Evolutionary conservation across 2,329 filamentous ascomycete genomes (phyloP), one percentile per base, ranked within the genome.

Genomic region (Hypoxylon sp.): DNA sequence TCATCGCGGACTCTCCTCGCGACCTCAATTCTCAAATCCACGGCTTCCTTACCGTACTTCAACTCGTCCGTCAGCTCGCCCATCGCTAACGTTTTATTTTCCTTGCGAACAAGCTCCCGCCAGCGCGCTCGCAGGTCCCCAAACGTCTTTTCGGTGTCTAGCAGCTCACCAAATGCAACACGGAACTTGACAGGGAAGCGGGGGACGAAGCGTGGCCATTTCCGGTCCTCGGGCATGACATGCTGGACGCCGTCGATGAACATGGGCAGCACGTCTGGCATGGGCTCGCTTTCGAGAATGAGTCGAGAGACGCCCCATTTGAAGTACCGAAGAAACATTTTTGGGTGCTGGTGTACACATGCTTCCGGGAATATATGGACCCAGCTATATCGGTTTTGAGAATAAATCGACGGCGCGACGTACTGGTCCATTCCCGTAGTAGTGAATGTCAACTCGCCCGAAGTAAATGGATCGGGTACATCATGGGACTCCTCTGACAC

Each of bases 291-390:
- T 80, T 99, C 96, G 51, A 99, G 88, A 64, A 99, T 96, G 64
- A 98, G 86, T 1, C 96, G 89, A 6, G 95, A 94, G 1, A 98
- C 86, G 0, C 96, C 96, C 96, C 96, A 99, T 83, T 97, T 98
- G 88, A 98, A 98, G 82, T 99, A 99, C 31, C 96, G 92, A 85
- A 98, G 91, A 6, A 91, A 89, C 74, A 90, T 89, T 46, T 90
- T 84, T 1, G 91, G 88, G 72, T 94, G 90, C 82, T 99, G 96
- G 80, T 98, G 95, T 50, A 97, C 94, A 80, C 92, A 94, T 53
- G 94, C 96, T 81, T 99, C 96, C 11, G 96, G 96, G 80, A 98
- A 98, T 61, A 98, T 91, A 80, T 99, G 96, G 3, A 99, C 85
- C 96, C 96, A 99, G 49, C 89, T 89, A 79, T 92, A 87, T 50